Evolutionary conservation across 2,329 filamentous ascomycete species (phyloP).

Genomic region (Neofusicoccum ribis): DNA sequence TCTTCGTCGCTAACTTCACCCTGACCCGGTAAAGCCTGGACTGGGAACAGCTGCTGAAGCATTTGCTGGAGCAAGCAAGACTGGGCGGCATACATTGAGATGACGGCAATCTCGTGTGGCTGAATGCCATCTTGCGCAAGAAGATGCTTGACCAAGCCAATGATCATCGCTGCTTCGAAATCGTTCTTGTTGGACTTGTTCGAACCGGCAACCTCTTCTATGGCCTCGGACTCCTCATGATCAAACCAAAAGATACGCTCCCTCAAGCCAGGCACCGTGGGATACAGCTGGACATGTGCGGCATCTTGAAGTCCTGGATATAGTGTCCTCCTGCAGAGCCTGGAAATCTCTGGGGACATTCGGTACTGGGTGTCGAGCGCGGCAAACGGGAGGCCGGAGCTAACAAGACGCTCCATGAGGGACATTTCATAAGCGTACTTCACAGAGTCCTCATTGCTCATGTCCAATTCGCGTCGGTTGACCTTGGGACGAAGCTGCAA

Average conservation of each 20-base stretch:
- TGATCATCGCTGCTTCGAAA: conserved; percentile 65
- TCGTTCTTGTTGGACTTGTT: conserved; percentile 49
- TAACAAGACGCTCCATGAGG: conserved; percentile 60
- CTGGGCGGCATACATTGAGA: conserved; percentile 59
- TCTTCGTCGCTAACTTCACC: conserved; percentile 42
- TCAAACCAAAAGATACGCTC: conserved; percentile 62
- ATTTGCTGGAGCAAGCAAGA: conserved; percentile 50
- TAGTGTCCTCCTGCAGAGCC: conserved; percentile 56
- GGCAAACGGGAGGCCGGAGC: neutral
- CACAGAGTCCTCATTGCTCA: conserved; percentile 49
- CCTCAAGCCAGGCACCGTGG: conserved; percentile 56
- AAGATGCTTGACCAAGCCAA: conserved; percentile 64
- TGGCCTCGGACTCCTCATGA: conserved; percentile 39
- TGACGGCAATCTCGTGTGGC: conserved; percentile 63
- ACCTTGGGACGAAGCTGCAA: conserved; percentile 61
- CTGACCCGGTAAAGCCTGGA: conserved; percentile 59
- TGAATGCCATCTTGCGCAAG: conserved; percentile 63
- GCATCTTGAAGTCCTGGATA: conserved; percentile 61
- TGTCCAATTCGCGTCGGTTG: conserved; percentile 53
- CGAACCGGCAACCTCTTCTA: conserved; percentile 35
- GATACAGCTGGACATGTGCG: conserved; percentile 37
- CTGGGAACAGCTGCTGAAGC: conserved; percentile 54
- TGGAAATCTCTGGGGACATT: conserved; percentile 65
- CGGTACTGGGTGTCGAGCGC: conserved; percentile 54
- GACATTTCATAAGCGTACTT: conserved; percentile 59